Evolutionary conservation across 148 eudicot species (phyloP).

Genomic region (Rhododendron vialii): DNA sequence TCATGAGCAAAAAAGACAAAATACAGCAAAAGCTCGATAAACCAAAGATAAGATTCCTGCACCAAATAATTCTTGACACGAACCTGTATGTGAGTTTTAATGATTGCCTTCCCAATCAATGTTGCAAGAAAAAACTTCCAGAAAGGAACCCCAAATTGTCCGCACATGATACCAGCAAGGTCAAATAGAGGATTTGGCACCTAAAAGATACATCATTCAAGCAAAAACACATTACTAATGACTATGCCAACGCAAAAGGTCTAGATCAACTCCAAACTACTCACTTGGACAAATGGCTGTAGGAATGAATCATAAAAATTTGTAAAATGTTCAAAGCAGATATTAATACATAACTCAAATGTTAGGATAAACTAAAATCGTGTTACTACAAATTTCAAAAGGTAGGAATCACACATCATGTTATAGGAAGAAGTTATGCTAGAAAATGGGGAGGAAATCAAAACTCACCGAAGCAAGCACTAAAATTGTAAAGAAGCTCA

Average conservation of each 20-base stretch:
- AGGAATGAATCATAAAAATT: neutral
- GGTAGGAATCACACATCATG: neutral
- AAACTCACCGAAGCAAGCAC: slow-evolving; percentile 92
- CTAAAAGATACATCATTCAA: slow-evolving; percentile 33
- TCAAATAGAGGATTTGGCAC: slow-evolving; percentile 98
- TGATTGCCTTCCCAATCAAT: slow-evolving; percentile 77
- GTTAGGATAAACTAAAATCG: neutral
- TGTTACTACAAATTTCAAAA: neutral
- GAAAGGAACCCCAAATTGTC: slow-evolving; percentile 94
- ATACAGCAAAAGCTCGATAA: neutral
- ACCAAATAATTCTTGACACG: neutral
- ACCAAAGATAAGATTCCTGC: neutral
- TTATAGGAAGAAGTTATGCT: neutral
- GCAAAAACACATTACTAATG: slow-evolving; percentile 2
- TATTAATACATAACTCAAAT: neutral
- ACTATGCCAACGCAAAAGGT: neutral
- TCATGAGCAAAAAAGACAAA: neutral
- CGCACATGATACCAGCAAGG: slow-evolving; percentile 98
- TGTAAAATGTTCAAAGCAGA: neutral
- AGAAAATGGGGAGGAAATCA: slow-evolving; percentile 4
- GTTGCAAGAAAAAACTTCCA: slow-evolving; percentile 97
- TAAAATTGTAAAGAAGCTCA: slow-evolving; percentile 81
- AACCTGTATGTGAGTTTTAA: slow-evolving; percentile 98
- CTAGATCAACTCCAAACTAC: neutral
- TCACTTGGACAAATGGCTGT: neutral